Percentiles rank a stretch among this genome's conserved stretches.
Conservation (phyloP, 805 yeast species). For the Candida adriatica region DNA sequence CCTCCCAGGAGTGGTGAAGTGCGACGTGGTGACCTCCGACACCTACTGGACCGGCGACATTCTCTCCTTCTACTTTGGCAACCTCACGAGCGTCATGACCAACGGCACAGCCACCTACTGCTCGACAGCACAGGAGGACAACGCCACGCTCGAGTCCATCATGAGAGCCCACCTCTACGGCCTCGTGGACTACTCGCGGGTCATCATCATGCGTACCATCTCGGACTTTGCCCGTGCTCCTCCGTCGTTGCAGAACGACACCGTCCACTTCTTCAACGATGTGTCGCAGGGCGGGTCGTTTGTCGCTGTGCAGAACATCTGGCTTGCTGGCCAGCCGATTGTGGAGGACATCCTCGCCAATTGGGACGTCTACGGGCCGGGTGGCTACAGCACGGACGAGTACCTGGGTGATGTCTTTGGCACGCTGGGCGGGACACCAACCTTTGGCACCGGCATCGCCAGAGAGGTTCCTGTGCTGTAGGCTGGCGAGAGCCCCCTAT, state of each 20-base stretch:
- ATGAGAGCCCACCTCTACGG: slow-evolving; percentile 11
- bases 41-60: slow-evolving; percentile 12
- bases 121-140: slow-evolving; percentile 13
- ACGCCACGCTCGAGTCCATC: slow-evolving; percentile 11
- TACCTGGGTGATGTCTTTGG: slow-evolving; percentile 14
- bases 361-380: slow-evolving; percentile 11
- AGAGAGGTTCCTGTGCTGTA: slow-evolving; percentile 2
- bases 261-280: slow-evolving; percentile 12
- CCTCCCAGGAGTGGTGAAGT: slow-evolving; percentile 8
- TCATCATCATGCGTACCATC: slow-evolving; percentile 11
- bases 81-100: slow-evolving; percentile 11
- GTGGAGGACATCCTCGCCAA: slow-evolving; percentile 10
- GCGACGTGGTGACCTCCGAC: slow-evolving; percentile 11
- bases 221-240: slow-evolving; percentile 12
- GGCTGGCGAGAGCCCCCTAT: too few relatives aligned
- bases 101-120: slow-evolving; percentile 12
- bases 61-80: slow-evolving; percentile 10
- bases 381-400: slow-evolving; percentile 9
- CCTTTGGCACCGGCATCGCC: slow-evolving; percentile 10
- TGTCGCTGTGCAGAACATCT: slow-evolving; percentile 10
- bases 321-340: slow-evolving; percentile 10
- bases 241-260: slow-evolving; percentile 6
- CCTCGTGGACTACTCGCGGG: slow-evolving; percentile 7
- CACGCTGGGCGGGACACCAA: slow-evolving; percentile 12
- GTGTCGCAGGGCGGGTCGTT: slow-evolving; percentile 12